These are phyloP conservation scores for Wallacemonas sp. DNA, from an alignment of 208 protist species.

Conservation along the genomic window DNA sequence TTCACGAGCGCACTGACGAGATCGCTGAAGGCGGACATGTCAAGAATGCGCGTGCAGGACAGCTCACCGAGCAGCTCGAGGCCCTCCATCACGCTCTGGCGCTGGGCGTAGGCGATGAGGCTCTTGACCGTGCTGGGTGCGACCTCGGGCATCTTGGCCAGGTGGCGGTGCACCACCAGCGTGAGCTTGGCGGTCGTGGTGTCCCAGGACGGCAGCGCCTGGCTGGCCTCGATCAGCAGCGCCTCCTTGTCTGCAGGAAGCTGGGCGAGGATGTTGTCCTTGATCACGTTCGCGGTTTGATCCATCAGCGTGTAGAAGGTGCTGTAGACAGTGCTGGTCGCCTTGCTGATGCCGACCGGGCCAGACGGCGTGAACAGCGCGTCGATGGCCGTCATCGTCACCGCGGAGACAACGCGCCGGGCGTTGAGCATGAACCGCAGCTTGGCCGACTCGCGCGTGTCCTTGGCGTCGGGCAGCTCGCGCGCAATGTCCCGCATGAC, in stretches of 20 bases:
- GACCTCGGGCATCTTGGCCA: conserved; percentile 62
- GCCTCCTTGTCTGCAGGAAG: conserved; percentile 30
- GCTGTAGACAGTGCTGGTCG: conserved; percentile 40
- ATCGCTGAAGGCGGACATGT: conserved; percentile 62
- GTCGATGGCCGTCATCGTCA: conserved; percentile 42
- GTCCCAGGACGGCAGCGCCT: conserved; percentile 62
- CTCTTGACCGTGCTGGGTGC: conserved; percentile 53
- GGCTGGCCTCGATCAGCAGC: conserved; percentile 59
- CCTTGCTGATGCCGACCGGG: conserved; percentile 31
- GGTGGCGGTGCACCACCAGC: conserved; percentile 77
- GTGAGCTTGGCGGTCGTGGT: conserved; percentile 53
- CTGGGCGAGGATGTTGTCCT: conserved; percentile 69
- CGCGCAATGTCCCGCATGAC: conserved; percentile 51
- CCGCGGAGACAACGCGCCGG: conserved; percentile 50
- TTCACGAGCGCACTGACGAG: conserved; percentile 65
- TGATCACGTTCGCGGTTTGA: conserved; percentile 60
- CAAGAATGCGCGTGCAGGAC: conserved; percentile 68
- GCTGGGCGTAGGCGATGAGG: conserved; percentile 55
- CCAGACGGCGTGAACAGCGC: conserved; percentile 44
- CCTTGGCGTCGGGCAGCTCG: conserved; percentile 7
- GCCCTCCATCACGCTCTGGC: conserved; percentile 56
- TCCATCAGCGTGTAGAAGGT: conserved; percentile 73
- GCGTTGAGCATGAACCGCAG: conserved; percentile 40
- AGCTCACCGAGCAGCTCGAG: conserved; percentile 80
- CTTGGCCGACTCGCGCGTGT: background rate